These are phyloP conservation scores for Dendrostoma leiphaemia DNA, from an alignment of 2,329 filamentous ascomycete species.

Conservation along the genomic window DNA sequence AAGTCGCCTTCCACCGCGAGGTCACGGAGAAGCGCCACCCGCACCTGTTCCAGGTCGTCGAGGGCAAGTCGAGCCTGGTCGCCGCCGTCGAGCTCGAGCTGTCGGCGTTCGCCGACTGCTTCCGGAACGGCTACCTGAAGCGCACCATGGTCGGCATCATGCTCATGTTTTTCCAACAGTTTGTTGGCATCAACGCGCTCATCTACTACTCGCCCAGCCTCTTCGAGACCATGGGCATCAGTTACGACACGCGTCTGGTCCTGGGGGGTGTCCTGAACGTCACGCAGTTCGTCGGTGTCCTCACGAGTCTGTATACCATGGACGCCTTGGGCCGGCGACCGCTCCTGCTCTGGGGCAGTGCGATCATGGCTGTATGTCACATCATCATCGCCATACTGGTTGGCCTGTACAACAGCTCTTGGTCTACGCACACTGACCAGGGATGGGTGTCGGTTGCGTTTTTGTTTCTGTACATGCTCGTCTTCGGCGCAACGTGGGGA, in stretches of 20 bases:
- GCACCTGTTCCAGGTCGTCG: slow-evolving; percentile 25
- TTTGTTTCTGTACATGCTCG: slow-evolving; percentile 6
- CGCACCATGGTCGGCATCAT: slow-evolving; percentile 43
- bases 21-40: slow-evolving; percentile 35
- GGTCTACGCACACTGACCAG: slow-evolving; percentile 43
- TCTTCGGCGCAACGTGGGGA: slow-evolving; percentile 7
- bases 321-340: slow-evolving; percentile 45
- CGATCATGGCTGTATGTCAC: slow-evolving; percentile 44
- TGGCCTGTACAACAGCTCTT: slow-evolving; percentile 48
- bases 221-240: slow-evolving; percentile 44
- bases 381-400: slow-evolving; percentile 53
- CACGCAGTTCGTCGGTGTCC: slow-evolving; percentile 42
- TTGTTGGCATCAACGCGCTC: slow-evolving; percentile 48
- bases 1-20: slow-evolving; percentile 44
- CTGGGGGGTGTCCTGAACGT: slow-evolving; percentile 47
- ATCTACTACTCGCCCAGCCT: slow-evolving; percentile 47
- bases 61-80: slow-evolving; percentile 16
- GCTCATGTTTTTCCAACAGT: slow-evolving; percentile 59
- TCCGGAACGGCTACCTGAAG: slow-evolving; percentile 44
- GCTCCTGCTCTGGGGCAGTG: slow-evolving; percentile 42
- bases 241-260: slow-evolving; percentile 41
- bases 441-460: slow-evolving; percentile 4
- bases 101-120: slow-evolving; percentile 44
- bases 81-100: slow-evolving; percentile 24
- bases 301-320: slow-evolving; percentile 46